Evolutionary conservation across 805 yeast genomes (phyloP).

Genomic region (Komagataella mondaviorum): DNA sequence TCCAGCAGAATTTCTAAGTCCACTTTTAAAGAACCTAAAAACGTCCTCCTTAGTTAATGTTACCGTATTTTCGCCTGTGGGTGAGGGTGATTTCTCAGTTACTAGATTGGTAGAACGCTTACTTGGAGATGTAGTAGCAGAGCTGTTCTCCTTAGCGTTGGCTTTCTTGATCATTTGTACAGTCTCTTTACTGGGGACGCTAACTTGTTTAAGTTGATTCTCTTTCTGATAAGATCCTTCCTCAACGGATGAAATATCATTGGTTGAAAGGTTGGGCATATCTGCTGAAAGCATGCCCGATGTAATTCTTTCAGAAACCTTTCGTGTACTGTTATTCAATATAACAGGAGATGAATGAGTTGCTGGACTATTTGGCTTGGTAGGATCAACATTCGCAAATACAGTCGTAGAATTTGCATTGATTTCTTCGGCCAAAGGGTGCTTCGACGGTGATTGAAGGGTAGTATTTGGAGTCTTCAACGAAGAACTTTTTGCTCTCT

Average conservation of each 20-base stretch:
- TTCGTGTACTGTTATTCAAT: background rate
- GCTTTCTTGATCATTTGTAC: background rate
- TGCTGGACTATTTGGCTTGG: background rate
- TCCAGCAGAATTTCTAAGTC: slow-evolving; percentile 5
- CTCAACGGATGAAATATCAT: background rate
- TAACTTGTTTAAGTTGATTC: background rate
- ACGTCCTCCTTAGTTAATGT: slow-evolving; percentile 10
- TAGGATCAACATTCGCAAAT: background rate
- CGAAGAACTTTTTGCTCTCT: background rate
- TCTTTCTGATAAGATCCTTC: background rate
- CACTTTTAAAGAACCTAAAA: slow-evolving; percentile 13
- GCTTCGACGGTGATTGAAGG: background rate
- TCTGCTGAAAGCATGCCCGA: slow-evolving; percentile 20
- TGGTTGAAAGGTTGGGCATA: slow-evolving; percentile 21
- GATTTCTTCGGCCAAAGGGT: background rate
- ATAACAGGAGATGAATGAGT: background rate
- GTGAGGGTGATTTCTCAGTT: background rate
- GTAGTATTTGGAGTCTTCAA: background rate
- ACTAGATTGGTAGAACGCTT: background rate
- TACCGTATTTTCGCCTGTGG: background rate
- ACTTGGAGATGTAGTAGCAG: background rate
- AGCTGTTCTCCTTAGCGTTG: background rate
- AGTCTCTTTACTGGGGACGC: background rate
- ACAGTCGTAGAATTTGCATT: background rate
- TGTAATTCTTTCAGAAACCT: slow-evolving; percentile 13